Evolutionary conservation across 805 yeast genomes (phyloP).

Genomic region (Starmerella geochares): DNA sequence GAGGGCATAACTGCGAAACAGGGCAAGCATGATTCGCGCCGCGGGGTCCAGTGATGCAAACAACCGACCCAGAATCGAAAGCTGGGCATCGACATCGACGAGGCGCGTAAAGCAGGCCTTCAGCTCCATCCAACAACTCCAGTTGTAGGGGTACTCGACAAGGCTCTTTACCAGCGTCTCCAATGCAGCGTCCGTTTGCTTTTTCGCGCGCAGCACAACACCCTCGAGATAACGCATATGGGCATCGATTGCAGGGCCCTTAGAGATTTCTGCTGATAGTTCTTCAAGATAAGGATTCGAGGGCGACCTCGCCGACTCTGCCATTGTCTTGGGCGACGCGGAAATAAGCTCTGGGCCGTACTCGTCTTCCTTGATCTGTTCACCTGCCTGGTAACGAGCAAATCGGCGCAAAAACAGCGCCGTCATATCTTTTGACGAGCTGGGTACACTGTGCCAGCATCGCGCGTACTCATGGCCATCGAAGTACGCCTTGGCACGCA

Average conservation of each 20-base stretch:
- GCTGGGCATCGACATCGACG: slow-evolving; percentile 9
- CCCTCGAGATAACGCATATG: slow-evolving; percentile 68
- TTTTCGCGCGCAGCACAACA: slow-evolving; percentile 50
- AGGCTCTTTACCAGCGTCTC: slow-evolving; percentile 51
- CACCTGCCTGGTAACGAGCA: slow-evolving; percentile 62
- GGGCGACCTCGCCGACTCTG: slow-evolving; percentile 16
- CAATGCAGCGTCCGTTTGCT: slow-evolving; percentile 52
- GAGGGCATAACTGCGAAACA: slow-evolving; percentile 56
- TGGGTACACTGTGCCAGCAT: slow-evolving; percentile 48
- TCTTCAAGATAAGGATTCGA: slow-evolving; percentile 31
- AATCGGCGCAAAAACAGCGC: slow-evolving; percentile 53
- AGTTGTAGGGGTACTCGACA: slow-evolving; percentile 65
- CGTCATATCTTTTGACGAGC: slow-evolving; percentile 33
- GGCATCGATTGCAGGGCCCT: slow-evolving; percentile 32
- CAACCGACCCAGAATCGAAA: slow-evolving; percentile 5
- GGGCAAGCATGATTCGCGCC: slow-evolving; percentile 34
- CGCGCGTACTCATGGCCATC: slow-evolving; percentile 78
- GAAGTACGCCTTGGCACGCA: slow-evolving; percentile 64
- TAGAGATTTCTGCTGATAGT: slow-evolving; percentile 37
- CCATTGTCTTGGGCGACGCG: slow-evolving; percentile 24
- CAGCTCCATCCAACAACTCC: slow-evolving; percentile 90
- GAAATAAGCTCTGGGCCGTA: slow-evolving; percentile 50
- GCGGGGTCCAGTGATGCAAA: slow-evolving; percentile 4
- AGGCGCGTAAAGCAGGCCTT: slow-evolving; percentile 42
- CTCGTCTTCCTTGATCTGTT: slow-evolving; percentile 60